phyloP scores from a whole-genome alignment of 2,329 filamentous ascomycete genomes.

The Xylariaceae sp. region DNA sequence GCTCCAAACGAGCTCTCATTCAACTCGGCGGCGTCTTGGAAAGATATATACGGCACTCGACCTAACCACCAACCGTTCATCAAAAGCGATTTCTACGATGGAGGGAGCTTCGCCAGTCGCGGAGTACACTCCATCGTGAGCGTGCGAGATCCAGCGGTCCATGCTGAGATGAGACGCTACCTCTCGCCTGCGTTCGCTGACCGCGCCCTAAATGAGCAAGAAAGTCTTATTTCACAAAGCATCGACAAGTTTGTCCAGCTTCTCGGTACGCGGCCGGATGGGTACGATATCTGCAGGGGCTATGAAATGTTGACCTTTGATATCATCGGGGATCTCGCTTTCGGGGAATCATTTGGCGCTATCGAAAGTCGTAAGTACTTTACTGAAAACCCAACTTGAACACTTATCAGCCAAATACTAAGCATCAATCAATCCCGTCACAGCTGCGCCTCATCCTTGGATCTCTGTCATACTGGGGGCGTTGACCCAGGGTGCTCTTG shows the following conservation, averaged over 20 bases:
- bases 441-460: constrained; percentile 11
- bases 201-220: constrained; percentile 26
- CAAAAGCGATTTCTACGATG: constrained; percentile 25
- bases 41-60: constrained; percentile 18
- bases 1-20: constrained; percentile 21
- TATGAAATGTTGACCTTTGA: constrained; percentile 22
- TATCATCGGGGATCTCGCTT: constrained; percentile 21
- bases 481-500: background rate
- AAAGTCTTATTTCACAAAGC: constrained; percentile 18
- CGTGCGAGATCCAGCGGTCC: constrained; percentile 18
- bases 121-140: constrained; percentile 21
- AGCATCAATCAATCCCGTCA: no score
- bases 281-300: constrained; percentile 8
- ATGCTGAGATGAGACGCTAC: constrained; percentile 20
- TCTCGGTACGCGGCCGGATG: constrained; percentile 11
- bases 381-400: background rate
- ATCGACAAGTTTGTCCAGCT: constrained; percentile 19
- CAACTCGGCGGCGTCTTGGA: constrained; percentile 13
- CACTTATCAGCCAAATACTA: no score
- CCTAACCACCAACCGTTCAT: constrained; percentile 17
- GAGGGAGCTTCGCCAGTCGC: constrained; percentile 18
- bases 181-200: constrained; percentile 26
- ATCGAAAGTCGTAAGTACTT: constrained; percentile 15
- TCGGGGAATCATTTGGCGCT: constrained; percentile 20
- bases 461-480: background rate